Evolutionary conservation across 148 eudicot genomes (phyloP).

Genomic region (Chenopodium formosanum): DNA sequence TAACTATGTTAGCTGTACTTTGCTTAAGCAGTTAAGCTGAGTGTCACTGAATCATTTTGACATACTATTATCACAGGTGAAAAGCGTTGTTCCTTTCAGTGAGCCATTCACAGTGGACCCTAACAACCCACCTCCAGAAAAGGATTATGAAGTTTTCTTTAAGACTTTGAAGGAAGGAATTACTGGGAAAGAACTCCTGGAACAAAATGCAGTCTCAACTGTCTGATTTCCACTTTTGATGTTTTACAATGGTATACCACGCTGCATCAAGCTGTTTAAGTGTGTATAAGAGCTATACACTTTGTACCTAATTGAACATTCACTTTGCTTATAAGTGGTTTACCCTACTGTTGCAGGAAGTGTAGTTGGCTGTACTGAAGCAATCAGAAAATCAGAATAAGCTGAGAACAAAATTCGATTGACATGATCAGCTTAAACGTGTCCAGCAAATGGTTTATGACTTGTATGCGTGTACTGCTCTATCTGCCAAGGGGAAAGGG

Average conservation of each 20-base stretch:
- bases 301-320: neutral
- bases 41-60: neutral
- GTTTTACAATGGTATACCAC: neutral
- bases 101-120: constrained; percentile 87
- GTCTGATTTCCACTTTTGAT: neutral
- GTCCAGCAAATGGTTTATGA: neutral
- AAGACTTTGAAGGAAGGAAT: constrained; percentile 77
- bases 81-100: constrained; percentile 83
- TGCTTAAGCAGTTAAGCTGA: neutral
- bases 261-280: neutral
- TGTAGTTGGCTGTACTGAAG: neutral
- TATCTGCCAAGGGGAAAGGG: too few species aligned
- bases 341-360: neutral
- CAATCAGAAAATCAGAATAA: neutral
- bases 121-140: constrained; percentile 92
- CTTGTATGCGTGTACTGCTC: neutral
- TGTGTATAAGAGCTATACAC: neutral
- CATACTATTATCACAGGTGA: constrained; percentile 57
- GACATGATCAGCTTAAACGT: neutral
- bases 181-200: constrained; percentile 86
- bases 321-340: neutral
- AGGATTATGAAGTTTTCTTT: constrained; percentile 81
- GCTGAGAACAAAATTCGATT: neutral
- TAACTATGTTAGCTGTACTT: neutral
- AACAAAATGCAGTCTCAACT: constrained; percentile 48